Percentiles rank a stretch among this genome's conserved stretches.
phyloP scores from a whole-genome alignment of 73 alveolate species.

The Stentor roeselii region DNA sequence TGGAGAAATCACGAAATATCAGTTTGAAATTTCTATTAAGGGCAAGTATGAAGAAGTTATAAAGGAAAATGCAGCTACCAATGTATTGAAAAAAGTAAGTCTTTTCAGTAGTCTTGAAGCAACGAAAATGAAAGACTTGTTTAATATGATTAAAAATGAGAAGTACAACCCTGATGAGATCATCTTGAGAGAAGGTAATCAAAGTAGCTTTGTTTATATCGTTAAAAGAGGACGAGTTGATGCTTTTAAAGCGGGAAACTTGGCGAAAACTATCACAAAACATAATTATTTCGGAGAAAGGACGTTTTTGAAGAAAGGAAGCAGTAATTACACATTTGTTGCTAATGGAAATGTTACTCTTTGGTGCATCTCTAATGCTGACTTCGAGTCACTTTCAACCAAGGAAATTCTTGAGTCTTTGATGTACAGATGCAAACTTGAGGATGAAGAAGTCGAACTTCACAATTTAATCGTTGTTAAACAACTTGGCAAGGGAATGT shows the following conservation, averaged over 20 bases:
- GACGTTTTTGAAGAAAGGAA: conserved; percentile 46
- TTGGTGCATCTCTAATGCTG: conserved; percentile 43
- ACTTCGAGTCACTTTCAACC: conserved; percentile 42
- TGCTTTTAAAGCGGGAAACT: conserved; percentile 32
- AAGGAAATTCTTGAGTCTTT: conserved; percentile 36
- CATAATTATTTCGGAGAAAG: conserved; percentile 62
- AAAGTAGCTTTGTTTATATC: conserved; percentile 34
- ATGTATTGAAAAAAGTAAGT: conserved; percentile 38
- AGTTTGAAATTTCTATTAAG: conserved; percentile 10
- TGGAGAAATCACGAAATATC: conserved; percentile 8
- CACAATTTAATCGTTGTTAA: conserved; percentile 49
- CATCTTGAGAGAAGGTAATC: conserved; percentile 41
- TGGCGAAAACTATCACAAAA: conserved; percentile 46
- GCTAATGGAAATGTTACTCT: conserved; percentile 57
- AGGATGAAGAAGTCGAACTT: conserved; percentile 59
- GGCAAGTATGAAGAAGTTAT: conserved; percentile 28
- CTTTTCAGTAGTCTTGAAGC: conserved; percentile 44
- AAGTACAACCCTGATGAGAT: conserved; percentile 31
- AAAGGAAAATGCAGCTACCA: conserved; percentile 24
- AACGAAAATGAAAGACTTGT: conserved; percentile 38
- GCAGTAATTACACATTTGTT: conserved; percentile 40
- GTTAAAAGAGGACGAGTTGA: conserved; percentile 57
- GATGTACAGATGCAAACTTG: conserved; percentile 8
- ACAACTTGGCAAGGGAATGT: conserved; percentile 67
- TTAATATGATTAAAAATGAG: conserved; percentile 31